Percentiles rank a stretch among this genome's conserved stretches.
Conservation (phyloP, 495 filamentous ascomycete species). For the Evansstolkia leycettana region DNA sequence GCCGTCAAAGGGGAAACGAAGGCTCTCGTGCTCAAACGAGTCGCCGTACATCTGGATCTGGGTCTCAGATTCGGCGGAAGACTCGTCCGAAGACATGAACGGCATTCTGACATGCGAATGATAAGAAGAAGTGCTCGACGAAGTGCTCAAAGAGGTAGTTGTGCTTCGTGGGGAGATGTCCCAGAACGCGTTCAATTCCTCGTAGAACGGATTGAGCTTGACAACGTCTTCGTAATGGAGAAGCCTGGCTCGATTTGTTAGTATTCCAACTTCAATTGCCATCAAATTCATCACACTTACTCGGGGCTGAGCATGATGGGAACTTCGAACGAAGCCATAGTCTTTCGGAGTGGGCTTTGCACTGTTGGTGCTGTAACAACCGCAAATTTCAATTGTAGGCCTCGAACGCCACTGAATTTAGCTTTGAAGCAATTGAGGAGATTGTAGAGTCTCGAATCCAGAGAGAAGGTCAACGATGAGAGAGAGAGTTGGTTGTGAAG, state of each 20-base stretch:
- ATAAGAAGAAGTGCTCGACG: slow-evolving; percentile 4
- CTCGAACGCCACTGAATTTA: not conserved
- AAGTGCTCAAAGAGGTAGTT: slow-evolving; percentile 2
- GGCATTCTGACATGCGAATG: slow-evolving; percentile 1
- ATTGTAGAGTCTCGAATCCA: not conserved
- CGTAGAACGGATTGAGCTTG: slow-evolving; percentile 22
- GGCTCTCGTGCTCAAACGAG: not conserved
- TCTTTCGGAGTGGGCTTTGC: too few relatives aligned
- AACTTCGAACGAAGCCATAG: not conserved
- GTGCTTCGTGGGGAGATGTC: slow-evolving; percentile 1
- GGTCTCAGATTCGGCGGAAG: slow-evolving; percentile 1
- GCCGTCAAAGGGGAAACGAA: not conserved
- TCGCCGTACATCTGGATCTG: not conserved
- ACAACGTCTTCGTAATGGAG: slow-evolving; percentile 17
- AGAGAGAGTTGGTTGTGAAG: too few relatives aligned
- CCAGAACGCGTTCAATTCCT: slow-evolving; percentile 14
- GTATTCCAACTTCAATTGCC: not conserved
- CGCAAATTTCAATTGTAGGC: not conserved
- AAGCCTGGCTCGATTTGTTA: slow-evolving; percentile 8
- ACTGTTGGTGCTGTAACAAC: not conserved
- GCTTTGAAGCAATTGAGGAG: not conserved
- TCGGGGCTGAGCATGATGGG: slow-evolving; percentile 4
- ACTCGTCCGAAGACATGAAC: not conserved
- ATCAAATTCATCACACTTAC: slow-evolving; percentile 3
- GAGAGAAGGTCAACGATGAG: not conserved